Percentiles rank a stretch among this genome's conserved stretches.
Conservation (phyloP, 2,329 filamentous ascomycete species). For the Trichothecium roseum region DNA sequence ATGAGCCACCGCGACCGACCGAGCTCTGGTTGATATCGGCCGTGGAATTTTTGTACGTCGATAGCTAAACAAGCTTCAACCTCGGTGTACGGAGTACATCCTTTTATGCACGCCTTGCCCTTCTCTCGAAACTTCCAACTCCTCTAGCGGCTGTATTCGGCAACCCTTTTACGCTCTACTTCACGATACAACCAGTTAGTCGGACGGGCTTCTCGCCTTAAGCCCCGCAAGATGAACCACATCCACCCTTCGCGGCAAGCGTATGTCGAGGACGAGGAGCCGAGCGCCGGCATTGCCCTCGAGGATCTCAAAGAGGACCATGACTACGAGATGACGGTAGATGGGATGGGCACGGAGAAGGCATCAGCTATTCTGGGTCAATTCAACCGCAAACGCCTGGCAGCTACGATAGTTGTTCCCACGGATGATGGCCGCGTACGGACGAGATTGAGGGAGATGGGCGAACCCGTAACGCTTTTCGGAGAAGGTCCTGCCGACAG, state of each 20-base stretch:
- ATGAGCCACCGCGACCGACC: slow-evolving; percentile 14
- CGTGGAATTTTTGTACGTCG: background rate
- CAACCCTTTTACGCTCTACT: background rate
- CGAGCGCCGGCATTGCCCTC: slow-evolving; percentile 39
- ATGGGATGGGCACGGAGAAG: slow-evolving; percentile 66
- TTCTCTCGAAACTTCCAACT: too few relatives aligned
- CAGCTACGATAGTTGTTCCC: slow-evolving; percentile 80
- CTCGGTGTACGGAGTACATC: background rate
- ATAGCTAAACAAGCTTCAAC: background rate
- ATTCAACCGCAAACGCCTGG: slow-evolving; percentile 83
- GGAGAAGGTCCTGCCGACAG: slow-evolving; percentile 81
- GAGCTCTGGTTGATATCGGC: background rate
- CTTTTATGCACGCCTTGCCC: background rate
- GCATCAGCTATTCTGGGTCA: slow-evolving; percentile 78
- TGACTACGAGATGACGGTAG: slow-evolving; percentile 69
- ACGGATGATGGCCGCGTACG: slow-evolving; percentile 88
- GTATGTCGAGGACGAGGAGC: slow-evolving; percentile 77
- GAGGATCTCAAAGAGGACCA: slow-evolving; percentile 55
- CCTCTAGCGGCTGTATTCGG: too few relatives aligned
- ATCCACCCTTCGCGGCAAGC: slow-evolving; percentile 87
- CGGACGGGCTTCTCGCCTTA: slow-evolving; percentile 4
- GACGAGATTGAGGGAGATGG: slow-evolving; percentile 68
- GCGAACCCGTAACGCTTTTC: slow-evolving; percentile 91
- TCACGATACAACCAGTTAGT: slow-evolving; percentile 6
- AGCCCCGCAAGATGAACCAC: slow-evolving; percentile 54